Evolutionary conservation across 495 filamentous ascomycete species (phyloP), one percentile per base, ranked within the genome.

Genomic region (Penicillium flavigenum): DNA sequence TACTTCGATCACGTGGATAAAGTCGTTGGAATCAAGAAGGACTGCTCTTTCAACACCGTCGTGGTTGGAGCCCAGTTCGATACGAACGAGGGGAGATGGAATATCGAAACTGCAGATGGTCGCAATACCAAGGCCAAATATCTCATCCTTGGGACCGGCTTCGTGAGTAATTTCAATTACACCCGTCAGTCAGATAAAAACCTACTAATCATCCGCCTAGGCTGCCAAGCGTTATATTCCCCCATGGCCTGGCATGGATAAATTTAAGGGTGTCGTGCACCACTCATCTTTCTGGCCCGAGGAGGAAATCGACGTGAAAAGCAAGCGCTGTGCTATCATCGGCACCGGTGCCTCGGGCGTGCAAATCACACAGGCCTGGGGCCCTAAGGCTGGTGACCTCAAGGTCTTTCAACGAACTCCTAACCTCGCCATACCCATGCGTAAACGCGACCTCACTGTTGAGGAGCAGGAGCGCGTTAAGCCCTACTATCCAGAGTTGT

Each of bases 211-310:
- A 32, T 32, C 12, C 14, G n/a, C n/a, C 5, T 10, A 47, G 46
- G 58, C 66, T 17, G 62, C 63, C 20, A 66, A 73, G 55, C 66
- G 64, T 24, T 71, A 77, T 45, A 63, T 73, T 55, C 83, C 84
- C 1, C 67, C 76, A 7, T 83, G 76, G 73, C 64, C 70, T 16
- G 82, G 82, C 6, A 63, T 85, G 4, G 75, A 80, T 0, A 73
- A 69, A 2, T 88, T 81, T 71, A 67, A 76, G 24, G 84, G 85
- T 11, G 45, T 61, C 14, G 68, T 85, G 8, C 69, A 84, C 58
- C 84, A 87, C 56, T 76, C 83, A 0, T 80, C 82, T 3, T 76
- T 79, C 63, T 88, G 85, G 85, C 84, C 84, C 0, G 71, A 79
- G 14, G 63, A 77, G 8, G 62, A 69, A 5, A 68, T 83, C 32